Evolutionary conservation across 257 asterid genomes (phyloP), one percentile per base, ranked within the genome.

Genomic region (Petunia axillaris): DNA sequence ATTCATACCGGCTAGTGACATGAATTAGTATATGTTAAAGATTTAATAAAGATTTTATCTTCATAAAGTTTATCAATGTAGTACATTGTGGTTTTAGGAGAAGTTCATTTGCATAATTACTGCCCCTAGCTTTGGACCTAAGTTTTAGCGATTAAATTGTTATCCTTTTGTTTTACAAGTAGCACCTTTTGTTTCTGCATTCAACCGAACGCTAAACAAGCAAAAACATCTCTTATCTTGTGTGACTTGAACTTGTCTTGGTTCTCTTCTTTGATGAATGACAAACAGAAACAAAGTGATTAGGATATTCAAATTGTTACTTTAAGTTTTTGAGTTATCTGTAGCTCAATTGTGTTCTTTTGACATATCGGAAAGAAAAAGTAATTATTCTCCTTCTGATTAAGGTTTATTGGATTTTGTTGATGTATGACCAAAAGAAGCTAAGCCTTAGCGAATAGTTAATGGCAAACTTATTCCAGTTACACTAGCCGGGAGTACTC

Each of bases 191-290:
- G 44, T 68, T 15, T 44, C 76, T 8, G 16, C 40, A 9, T 44
- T 5, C 9, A 68, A 6, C 40, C 36, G n/a, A 4, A 36, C 9
- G 11, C 9, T 35, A 36, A 43, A 67, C 53, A 67, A 48, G n/a
- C 57, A 68, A 68, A 44, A 8, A 16, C 50, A 13, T 65, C 36
- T 39, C 76, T 68, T 68, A 68, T 43, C 54, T 39, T 0, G 39
- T 25, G n/a, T 44, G 76, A 68, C 9, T 68, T 67, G 39, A 44
- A 57, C 40, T 16, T 68, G n/a, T 68, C 40, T 68, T 68, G 57
- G 55, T 40, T 68, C 57, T 44, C 16, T 8, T n/a, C 40, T 1
- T 68, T 4, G 16, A 68, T 7, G 16, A 68, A 44, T n/a, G n/a
- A 39, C 2, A 3, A 68, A 16, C 55, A 25, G 25, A 13, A 7